phyloP scores from a whole-genome alignment of 148 eudicot genomes.

The Nepenthes gracilis region DNA sequence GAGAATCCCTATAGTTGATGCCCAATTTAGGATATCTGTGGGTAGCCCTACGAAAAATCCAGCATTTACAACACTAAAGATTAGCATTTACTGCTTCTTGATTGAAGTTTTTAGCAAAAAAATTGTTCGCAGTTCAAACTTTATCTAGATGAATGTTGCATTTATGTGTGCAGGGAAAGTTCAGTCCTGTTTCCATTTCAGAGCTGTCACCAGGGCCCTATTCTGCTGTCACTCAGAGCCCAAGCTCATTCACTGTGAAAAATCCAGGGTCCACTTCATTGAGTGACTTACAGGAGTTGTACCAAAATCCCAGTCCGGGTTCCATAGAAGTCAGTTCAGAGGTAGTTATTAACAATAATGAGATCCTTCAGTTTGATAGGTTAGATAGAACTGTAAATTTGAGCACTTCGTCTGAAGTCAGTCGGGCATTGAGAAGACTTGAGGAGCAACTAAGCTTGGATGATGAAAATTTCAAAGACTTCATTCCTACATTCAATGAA shows the following conservation, averaged over 20 bases:
- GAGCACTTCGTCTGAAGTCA: conserved; percentile 34
- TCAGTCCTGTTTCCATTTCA: conserved; percentile 31
- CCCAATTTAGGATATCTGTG: no score
- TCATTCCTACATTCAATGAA: conserved; percentile 25
- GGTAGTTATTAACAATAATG: conserved; percentile 22
- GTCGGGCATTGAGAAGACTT: conserved; percentile 61
- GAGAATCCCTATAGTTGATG: no score
- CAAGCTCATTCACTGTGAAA: conserved; percentile 34
- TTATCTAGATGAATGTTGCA: neutral
- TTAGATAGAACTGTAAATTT: conserved; percentile 22
- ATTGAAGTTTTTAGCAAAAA: neutral
- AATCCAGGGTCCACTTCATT: conserved; percentile 29
- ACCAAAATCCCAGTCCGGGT: conserved; percentile 48
- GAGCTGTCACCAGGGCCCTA: conserved; percentile 42
- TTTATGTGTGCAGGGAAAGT: conserved; percentile 40
- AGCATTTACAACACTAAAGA: neutral
- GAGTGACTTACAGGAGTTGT: conserved; percentile 25
- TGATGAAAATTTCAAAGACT: conserved; percentile 50
- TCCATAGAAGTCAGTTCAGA: conserved; percentile 68
- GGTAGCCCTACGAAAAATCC: no score
- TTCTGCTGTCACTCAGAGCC: conserved; percentile 29
- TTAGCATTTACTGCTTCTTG: neutral
- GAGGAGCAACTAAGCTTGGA: conserved; percentile 75
- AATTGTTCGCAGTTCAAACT: neutral
- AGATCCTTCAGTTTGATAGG: conserved; percentile 14